Evolutionary conservation across 1,139 yeast species (phyloP), one percentile per base, ranked within the genome.

Genomic region (Suhomyces atakaporum): DNA sequence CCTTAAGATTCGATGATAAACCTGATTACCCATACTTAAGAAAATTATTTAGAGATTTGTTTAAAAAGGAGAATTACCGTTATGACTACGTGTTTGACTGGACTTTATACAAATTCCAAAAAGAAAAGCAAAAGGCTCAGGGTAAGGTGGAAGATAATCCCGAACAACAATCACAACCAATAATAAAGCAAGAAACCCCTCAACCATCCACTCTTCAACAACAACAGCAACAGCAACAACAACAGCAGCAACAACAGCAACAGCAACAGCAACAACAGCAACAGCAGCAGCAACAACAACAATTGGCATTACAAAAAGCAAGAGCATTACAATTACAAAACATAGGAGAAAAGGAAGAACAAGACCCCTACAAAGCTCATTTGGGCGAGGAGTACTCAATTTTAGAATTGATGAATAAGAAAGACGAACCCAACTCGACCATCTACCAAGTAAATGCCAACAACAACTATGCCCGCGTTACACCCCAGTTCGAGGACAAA

Each of bases 11-110:
- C 59, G 97, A 92, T 57, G 97, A 92, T 62, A 88, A 89, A 60
- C 98, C 98, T 6, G 97, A 92, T 65, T 92, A 92, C 62, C 78
- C 84, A 35, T 90, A 84, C 60, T 75, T 92, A 62, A 84, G 97
- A 56, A 84, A 88, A 60, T 73, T 92, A 43, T 84, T 92, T 65
- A 81, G 97, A 56, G 97, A 90, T 58, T 73, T 92, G 56, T 88
- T 89, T 61, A 75, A 87, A 49, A 81, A 94, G 47, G 92, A 90
- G 60, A 88, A 88, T 45, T 92, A 88, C 63, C 81, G 86, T 51
- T 92, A 90, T 62, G 98, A 92, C 64, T 92, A 89, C 63, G 82
- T 92, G 16, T 92, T 89, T 65, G 98, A 92, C 64, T 92, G 98
- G 98, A 90, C 97, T 22, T 79, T 90, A 56, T 84, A 86, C 67